phyloP scores from a whole-genome alignment of 208 protist genomes.

The Crithidia bombi region DNA sequence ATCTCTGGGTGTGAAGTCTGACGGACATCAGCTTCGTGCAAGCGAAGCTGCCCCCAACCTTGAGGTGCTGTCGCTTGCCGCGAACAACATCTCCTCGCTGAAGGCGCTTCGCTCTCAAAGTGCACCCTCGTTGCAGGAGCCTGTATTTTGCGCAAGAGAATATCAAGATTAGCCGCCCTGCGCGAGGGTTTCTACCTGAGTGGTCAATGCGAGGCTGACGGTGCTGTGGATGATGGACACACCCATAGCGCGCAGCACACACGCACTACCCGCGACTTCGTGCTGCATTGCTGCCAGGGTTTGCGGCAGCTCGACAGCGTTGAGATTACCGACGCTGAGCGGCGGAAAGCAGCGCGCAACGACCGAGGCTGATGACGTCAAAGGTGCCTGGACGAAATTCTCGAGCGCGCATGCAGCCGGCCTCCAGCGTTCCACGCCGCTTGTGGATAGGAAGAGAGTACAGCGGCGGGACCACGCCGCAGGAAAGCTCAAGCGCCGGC shows the following conservation, averaged over 20 bases:
- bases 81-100: conserved; percentile 86
- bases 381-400: conserved; percentile 67
- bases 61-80: conserved; percentile 84
- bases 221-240: conserved; percentile 94
- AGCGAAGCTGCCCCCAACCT: conserved; percentile 77
- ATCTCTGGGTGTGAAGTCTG: conserved; percentile 90
- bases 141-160: conserved; percentile 96
- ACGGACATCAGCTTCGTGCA: conserved; percentile 78
- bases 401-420: conserved; percentile 33
- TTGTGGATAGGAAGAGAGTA: conserved; percentile 14
- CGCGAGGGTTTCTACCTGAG: conserved; percentile 78
- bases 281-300: conserved; percentile 82
- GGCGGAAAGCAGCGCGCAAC: conserved; percentile 66
- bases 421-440: background rate
- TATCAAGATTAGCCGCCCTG: conserved; percentile 70
- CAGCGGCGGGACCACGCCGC: conserved; percentile 14
- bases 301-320: conserved; percentile 89
- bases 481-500: conserved; percentile 16
- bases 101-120: conserved; percentile 59
- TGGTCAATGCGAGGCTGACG: conserved; percentile 64
- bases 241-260: conserved; percentile 87
- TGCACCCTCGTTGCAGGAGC: conserved; percentile 82
- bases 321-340: conserved; percentile 69
- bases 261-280: conserved; percentile 87
- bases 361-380: conserved; percentile 55